phyloP scores from a whole-genome alignment of 1,284 basidiomycete species.

The Apiotrichum gracile region DNA sequence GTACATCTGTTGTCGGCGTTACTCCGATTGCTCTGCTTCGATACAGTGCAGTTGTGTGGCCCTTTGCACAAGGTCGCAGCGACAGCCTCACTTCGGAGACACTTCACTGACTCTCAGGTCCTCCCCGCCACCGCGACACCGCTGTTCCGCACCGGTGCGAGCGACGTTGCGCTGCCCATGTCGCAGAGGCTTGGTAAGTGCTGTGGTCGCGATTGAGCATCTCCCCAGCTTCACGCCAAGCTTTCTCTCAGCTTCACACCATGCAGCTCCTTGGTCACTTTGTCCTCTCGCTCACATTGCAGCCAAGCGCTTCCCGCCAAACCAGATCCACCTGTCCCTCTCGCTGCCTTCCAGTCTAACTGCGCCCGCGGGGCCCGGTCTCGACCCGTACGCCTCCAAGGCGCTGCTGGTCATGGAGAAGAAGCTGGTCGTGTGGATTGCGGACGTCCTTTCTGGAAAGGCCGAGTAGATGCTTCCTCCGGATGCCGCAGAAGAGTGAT shows the following conservation, averaged over 20 bases:
- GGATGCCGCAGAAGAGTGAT: background rate
- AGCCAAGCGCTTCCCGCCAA: slow-evolving; percentile 38
- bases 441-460: slow-evolving; percentile 17
- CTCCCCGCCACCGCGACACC: slow-evolving; percentile 57
- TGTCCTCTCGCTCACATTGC: background rate
- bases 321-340: slow-evolving; percentile 43
- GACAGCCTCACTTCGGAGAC: background rate
- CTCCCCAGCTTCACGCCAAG: too few species aligned
- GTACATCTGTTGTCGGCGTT: too few species aligned
- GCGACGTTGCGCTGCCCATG: slow-evolving; percentile 65
- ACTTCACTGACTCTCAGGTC: slow-evolving; percentile 24
- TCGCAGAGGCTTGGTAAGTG: slow-evolving; percentile 68
- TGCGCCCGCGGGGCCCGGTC: slow-evolving; percentile 23
- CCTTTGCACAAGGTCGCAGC: too few species aligned
- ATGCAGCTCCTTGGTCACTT: too few species aligned
- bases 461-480: background rate
- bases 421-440: slow-evolving; percentile 35
- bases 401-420: slow-evolving; percentile 42
- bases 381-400: slow-evolving; percentile 38
- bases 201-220: too few species aligned
- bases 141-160: slow-evolving; percentile 59
- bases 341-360: slow-evolving; percentile 33
- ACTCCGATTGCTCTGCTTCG: too few species aligned
- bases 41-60: too few species aligned
- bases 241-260: too few species aligned